These are phyloP conservation scores for Stipa capillata DNA, from an alignment of 176 grass and related monocot genomes.

Conservation along the genomic window DNA sequence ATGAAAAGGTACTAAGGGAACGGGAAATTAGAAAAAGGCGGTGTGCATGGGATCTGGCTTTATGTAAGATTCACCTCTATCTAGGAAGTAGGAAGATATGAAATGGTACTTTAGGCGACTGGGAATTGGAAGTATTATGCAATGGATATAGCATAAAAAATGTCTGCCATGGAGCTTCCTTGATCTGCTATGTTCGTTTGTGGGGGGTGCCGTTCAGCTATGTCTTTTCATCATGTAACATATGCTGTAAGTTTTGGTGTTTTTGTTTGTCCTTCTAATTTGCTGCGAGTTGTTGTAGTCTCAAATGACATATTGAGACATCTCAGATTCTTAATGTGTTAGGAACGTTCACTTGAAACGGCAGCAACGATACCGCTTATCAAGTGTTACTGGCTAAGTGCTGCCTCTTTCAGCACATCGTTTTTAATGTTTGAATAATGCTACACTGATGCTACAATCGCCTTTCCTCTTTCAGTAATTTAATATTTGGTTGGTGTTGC, in stretches of 20 bases:
- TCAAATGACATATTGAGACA: background rate
- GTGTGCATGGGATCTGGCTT: background rate
- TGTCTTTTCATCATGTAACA: background rate
- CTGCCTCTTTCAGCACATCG: background rate
- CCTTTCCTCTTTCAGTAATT: background rate
- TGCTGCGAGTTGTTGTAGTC: background rate
- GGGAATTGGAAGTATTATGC: conserved; percentile 16
- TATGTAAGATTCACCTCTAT: conserved; percentile 24
- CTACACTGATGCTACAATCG: background rate
- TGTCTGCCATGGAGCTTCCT: background rate
- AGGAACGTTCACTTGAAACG: background rate
- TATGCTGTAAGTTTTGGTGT: conserved; percentile 9
- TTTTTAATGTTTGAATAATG: background rate
- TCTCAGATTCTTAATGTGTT: background rate
- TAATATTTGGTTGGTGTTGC: background rate
- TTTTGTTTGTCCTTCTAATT: conserved; percentile 8
- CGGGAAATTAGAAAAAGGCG: conserved; percentile 11
- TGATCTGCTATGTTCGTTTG: conserved; percentile 9
- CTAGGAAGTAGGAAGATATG: conserved; percentile 15
- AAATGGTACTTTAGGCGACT: conserved; percentile 16
- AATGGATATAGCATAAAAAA: background rate
- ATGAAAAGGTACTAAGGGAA: background rate
- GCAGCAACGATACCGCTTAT: background rate
- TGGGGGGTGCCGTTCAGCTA: background rate
- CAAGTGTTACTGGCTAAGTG: background rate